phyloP scores from a whole-genome alignment of 768 basidiomycete species.

The Multifurca ochricompacta region DNA sequence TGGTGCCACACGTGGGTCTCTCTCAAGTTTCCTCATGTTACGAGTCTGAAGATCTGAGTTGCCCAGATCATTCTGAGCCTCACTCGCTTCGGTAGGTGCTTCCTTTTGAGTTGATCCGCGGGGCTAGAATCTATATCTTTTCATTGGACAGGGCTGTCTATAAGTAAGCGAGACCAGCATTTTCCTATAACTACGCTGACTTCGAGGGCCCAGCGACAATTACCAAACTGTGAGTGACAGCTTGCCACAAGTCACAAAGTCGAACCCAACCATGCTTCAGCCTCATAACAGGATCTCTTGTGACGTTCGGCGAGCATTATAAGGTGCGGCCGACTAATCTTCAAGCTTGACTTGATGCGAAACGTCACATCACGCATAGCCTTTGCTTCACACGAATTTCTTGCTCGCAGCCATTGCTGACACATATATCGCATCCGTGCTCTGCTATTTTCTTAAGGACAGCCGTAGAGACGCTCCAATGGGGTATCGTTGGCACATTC shows the following conservation, averaged over 20 bases:
- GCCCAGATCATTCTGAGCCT: not conserved
- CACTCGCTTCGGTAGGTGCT: not conserved
- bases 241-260: not conserved
- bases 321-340: not conserved
- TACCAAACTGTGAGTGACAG: not conserved
- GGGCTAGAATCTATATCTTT: not conserved
- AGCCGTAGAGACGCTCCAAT: not conserved
- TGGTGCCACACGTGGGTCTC: not conserved
- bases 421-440: not conserved
- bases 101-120: not conserved
- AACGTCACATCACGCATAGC: not conserved
- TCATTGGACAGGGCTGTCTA: not conserved
- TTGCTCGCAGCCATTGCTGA: not conserved
- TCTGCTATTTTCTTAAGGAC: not conserved
- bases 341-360: not conserved
- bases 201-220: not conserved
- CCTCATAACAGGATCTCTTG: not conserved
- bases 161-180: not conserved
- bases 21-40: not conserved
- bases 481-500: not conserved
- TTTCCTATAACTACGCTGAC: not conserved
- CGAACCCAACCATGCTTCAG: not conserved
- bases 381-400: not conserved
- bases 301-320: not conserved
- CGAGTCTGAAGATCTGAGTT: not conserved